Percentiles rank a stretch among this genome's conserved stretches.
phyloP scores from a whole-genome alignment of 208 protist species.

The Acanthamoeba culbertsoni region DNA sequence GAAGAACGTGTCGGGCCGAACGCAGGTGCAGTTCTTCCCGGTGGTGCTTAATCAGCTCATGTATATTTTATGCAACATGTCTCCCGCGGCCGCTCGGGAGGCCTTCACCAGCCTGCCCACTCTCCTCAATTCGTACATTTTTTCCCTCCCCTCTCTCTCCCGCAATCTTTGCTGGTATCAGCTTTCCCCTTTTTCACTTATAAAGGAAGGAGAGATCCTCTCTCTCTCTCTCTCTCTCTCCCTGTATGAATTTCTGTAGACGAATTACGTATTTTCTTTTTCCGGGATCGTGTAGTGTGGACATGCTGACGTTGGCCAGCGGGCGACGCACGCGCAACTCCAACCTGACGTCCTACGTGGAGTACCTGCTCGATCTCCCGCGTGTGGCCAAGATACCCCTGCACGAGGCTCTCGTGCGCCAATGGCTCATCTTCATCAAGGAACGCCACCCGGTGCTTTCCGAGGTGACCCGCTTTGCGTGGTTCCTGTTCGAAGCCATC shows the following conservation, averaged over 20 bases:
- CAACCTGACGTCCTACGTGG: constrained; percentile 12
- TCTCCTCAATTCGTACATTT: constrained; percentile 17
- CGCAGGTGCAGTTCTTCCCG: constrained; percentile 63
- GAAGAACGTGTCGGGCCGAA: background rate
- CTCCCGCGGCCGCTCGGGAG: constrained; percentile 12
- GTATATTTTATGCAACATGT: constrained; percentile 63
- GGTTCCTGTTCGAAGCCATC: constrained; percentile 79
- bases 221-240: background rate
- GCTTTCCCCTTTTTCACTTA: too few relatives aligned
- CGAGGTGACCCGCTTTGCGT: constrained; percentile 40
- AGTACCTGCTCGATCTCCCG: constrained; percentile 1
- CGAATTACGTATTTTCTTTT: background rate
- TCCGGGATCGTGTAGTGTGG: background rate
- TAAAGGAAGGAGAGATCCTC: too few relatives aligned
- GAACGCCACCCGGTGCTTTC: background rate
- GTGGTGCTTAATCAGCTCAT: constrained; percentile 65
- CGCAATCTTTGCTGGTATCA: too few relatives aligned
- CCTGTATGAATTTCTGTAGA: background rate
- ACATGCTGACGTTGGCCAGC: background rate
- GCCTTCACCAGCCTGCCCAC: constrained; percentile 57
- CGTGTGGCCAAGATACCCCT: background rate
- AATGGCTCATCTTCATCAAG: background rate
- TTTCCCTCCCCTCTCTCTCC: background rate
- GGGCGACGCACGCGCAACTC: background rate
- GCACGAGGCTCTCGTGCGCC: background rate